phyloP scores from a whole-genome alignment of 176 grass and related monocot species.

The Zizania latifolia region DNA sequence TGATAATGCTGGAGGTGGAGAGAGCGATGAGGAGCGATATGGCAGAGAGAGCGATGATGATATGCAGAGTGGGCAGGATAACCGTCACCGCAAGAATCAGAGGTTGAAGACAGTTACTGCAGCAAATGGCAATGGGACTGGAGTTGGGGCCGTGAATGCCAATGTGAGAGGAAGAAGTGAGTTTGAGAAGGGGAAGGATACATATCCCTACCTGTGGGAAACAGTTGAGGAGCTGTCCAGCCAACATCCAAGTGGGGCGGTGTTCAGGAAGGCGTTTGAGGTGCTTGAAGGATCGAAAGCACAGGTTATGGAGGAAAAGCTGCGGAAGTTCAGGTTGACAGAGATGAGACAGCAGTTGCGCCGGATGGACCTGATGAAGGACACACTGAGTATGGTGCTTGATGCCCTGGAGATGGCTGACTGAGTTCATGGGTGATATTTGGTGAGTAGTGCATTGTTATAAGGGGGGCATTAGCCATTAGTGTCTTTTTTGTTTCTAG shows the following conservation, averaged over 20 bases:
- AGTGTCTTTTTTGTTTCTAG: conserved; percentile 36
- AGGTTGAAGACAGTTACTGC: conserved; percentile 17
- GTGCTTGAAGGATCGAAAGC: conserved; percentile 46
- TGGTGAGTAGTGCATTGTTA: conserved; percentile 30
- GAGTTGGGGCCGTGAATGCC: background rate
- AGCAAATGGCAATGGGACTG: conserved; percentile 21
- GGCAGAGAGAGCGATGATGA: conserved; percentile 27
- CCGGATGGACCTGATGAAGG: conserved; percentile 65
- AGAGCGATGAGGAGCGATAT: conserved; percentile 37
- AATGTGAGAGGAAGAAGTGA: conserved; percentile 14
- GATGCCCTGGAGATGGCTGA: conserved; percentile 40
- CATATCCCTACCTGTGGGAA: conserved; percentile 52
- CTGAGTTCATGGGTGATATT: conserved; percentile 5
- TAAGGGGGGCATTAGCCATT: conserved; percentile 6
- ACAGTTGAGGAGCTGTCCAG: conserved; percentile 49
- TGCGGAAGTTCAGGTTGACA: conserved; percentile 45
- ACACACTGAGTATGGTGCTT: conserved; percentile 60
- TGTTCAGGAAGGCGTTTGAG: conserved; percentile 55
- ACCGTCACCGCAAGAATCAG: conserved; percentile 24
- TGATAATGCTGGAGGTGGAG: conserved; percentile 17
- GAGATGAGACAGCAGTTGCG: conserved; percentile 58
- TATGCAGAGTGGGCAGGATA: conserved; percentile 21
- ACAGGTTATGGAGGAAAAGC: conserved; percentile 48
- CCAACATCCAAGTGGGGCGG: conserved; percentile 35
- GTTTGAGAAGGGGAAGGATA: conserved; percentile 37